Percentiles rank a stretch among this genome's conserved stretches.
Conservation (phyloP, 2,329 filamentous ascomycete genomes). For the Fusarium sp. region DNA sequence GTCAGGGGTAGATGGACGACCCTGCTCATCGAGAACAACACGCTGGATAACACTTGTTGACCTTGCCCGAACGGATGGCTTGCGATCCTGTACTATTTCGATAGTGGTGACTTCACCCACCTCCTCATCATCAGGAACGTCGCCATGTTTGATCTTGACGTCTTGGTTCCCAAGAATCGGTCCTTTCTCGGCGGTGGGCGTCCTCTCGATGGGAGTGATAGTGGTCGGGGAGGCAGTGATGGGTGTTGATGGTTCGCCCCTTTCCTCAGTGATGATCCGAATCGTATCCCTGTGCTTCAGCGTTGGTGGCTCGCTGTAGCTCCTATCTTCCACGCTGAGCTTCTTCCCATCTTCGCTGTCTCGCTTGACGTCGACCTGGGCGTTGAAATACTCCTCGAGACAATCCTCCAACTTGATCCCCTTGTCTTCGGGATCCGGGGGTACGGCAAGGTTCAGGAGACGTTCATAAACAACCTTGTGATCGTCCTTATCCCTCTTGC, state of each 20-base stretch:
- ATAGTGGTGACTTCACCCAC: conserved; percentile 32
- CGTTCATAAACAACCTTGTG: conserved; percentile 95
- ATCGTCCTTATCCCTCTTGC: conserved; percentile 83
- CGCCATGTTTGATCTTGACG: conserved; percentile 13
- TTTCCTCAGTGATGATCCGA: conserved; percentile 48
- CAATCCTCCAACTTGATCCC: conserved; percentile 87
- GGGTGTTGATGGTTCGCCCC: conserved; percentile 46
- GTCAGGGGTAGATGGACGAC: conserved; percentile 54
- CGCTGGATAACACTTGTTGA: conserved; percentile 69
- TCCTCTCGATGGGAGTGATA: conserved; percentile 39
- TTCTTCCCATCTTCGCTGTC: conserved; percentile 67
- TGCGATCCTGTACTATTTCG: conserved; percentile 42
- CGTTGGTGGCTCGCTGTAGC: conserved; percentile 36
- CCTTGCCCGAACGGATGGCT: conserved; percentile 52
- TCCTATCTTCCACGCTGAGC: conserved; percentile 43
- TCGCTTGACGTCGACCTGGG: conserved; percentile 84
- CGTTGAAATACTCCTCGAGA: conserved; percentile 94
- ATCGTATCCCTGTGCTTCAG: conserved; percentile 47
- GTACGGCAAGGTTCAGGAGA: conserved; percentile 89
- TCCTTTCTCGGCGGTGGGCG: conserved; percentile 29
- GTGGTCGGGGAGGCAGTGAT: conserved; percentile 48
- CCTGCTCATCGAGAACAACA: conserved; percentile 61
- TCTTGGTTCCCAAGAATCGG: conserved; percentile 3
- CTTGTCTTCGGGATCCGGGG: conserved; percentile 72
- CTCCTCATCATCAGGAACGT: conserved; percentile 24